Conservation (phyloP, 1,284 basidiomycete genomes). For the Sanghuangporus sanghuang region DNA sequence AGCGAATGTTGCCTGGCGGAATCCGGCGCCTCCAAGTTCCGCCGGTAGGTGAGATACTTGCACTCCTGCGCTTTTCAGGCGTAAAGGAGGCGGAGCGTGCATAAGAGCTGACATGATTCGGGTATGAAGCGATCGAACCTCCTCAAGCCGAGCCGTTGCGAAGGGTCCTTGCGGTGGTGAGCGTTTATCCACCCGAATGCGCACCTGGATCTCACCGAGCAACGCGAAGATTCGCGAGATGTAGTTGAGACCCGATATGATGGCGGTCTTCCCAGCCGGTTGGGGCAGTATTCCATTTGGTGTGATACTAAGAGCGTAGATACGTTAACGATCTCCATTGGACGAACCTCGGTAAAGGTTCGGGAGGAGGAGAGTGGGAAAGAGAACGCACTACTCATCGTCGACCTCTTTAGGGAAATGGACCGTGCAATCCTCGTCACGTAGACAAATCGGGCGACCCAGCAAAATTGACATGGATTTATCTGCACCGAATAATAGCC, state of each 20-base stretch:
- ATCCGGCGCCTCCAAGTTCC: conserved; percentile 63
- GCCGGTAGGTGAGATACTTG: conserved; percentile 40
- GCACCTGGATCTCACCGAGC: conserved; percentile 76
- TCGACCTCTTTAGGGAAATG: conserved; percentile 82
- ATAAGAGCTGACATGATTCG: conserved; percentile 66
- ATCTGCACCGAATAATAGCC: conserved; percentile 83
- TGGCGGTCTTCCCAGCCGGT: conserved; percentile 75
- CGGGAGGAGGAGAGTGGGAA: conserved; percentile 10
- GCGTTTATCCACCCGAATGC: conserved; percentile 78
- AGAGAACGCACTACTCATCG: conserved; percentile 70
- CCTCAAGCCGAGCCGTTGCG: conserved; percentile 73
- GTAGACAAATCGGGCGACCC: conserved; percentile 73
- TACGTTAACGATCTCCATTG: conserved; percentile 16
- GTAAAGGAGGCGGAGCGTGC: conserved; percentile 66
- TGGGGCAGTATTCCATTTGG: conserved; percentile 74
- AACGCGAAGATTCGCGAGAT: conserved; percentile 80
- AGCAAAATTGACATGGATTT: conserved; percentile 84
- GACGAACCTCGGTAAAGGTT: conserved; percentile 31
- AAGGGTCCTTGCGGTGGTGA: conserved; percentile 79
- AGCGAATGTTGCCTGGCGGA: conserved; percentile 74
- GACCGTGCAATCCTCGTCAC: conserved; percentile 83
- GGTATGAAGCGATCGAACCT: conserved; percentile 69
- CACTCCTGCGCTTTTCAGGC: conserved; percentile 50
- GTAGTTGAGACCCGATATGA: conserved; percentile 83
- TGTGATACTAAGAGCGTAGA: conserved; percentile 54